Evolutionary conservation across 2,329 filamentous ascomycete genomes (phyloP).

Genomic region (Fusarium pininemorale): DNA sequence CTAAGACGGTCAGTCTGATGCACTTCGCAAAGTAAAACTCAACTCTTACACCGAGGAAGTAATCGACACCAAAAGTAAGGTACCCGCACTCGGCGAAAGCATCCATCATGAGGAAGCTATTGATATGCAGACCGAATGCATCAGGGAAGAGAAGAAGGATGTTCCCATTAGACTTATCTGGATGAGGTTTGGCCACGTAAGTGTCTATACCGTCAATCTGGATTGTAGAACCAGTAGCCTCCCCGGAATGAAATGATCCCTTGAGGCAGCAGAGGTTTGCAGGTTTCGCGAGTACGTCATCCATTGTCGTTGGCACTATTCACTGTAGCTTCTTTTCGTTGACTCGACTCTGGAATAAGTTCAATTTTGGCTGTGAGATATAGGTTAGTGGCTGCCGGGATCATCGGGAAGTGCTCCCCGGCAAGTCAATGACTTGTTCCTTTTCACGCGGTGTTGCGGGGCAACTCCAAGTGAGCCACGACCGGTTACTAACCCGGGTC

Average conservation of each 20-base stretch:
- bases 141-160: neutral
- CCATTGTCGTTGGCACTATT: neutral
- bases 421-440: neutral
- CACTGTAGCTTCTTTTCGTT: neutral
- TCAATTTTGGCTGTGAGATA: neutral
- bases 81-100: neutral
- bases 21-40: accelerated
- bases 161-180: neutral
- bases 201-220: neutral
- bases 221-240: neutral
- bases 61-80: neutral
- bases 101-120: neutral
- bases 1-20: accelerated
- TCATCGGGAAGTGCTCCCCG: neutral
- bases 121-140: neutral
- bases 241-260: neutral
- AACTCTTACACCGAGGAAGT: neutral
- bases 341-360: accelerated
- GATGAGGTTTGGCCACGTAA: neutral
- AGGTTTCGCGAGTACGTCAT: neutral
- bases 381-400: neutral
- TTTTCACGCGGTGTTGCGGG: neutral
- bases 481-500: neutral
- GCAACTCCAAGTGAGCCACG: neutral
- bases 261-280: neutral